Evolutionary conservation across 2,329 filamentous ascomycete genomes (phyloP).

Genomic region (Monosporascus sp.): DNA sequence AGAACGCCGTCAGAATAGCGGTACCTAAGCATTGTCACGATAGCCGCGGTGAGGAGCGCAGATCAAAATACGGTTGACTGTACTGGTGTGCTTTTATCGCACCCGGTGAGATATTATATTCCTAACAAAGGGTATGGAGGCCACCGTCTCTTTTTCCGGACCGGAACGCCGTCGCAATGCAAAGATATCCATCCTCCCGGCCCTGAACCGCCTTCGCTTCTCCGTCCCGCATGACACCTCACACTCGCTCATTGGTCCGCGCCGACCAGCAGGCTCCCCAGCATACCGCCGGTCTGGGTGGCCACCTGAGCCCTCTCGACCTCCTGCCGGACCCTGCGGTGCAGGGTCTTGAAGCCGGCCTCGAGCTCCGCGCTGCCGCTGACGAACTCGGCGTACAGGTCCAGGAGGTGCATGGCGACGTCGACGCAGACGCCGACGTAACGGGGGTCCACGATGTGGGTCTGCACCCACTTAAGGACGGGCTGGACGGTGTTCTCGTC

Average conservation of each 20-base stretch:
- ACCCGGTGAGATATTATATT: not conserved
- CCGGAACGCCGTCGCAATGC: not conserved
- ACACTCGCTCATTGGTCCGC: conserved; percentile 12
- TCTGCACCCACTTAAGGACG: conserved; percentile 75
- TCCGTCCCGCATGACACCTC: not conserved
- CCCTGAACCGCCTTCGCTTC: not conserved
- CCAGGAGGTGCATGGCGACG: conserved; percentile 73
- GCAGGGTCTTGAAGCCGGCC: conserved; percentile 61
- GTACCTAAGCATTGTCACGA: too few species aligned
- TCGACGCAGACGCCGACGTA: conserved; percentile 79
- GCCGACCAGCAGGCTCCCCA: conserved; percentile 62
- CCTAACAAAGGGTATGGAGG: not conserved
- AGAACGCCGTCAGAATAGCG: too few species aligned
- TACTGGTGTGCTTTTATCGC: too few species aligned
- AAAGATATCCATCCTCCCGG: not conserved
- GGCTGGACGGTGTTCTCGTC: conserved; percentile 79
- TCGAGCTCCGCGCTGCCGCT: conserved; percentile 70
- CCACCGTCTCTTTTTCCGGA: not conserved
- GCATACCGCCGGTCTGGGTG: conserved; percentile 77
- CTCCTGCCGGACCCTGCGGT: conserved; percentile 66
- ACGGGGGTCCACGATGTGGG: conserved; percentile 75
- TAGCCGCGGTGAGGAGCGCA: too few species aligned
- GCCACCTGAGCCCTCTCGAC: conserved; percentile 81
- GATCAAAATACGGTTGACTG: too few species aligned
- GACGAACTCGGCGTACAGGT: conserved; percentile 79